Percentiles rank a stretch among this genome's conserved stretches.
These are phyloP conservation scores for Lactifluus rugatus DNA, from an alignment of 768 basidiomycete species.

Conservation along the genomic window DNA sequence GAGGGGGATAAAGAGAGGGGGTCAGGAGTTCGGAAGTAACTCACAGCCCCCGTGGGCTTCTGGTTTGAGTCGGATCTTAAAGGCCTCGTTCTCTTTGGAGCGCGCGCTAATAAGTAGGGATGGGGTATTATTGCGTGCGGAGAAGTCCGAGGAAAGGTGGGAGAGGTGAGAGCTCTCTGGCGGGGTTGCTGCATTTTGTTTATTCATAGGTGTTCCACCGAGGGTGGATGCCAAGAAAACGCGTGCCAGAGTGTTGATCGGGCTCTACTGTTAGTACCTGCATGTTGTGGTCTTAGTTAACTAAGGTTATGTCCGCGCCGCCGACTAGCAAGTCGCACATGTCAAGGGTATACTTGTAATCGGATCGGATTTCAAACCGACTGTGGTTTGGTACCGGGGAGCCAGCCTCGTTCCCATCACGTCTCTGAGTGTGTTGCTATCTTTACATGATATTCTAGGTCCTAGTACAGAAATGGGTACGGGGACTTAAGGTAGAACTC, in stretches of 20 bases:
- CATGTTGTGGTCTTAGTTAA: neutral
- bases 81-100: neutral
- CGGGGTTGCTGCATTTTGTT: neutral
- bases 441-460: neutral
- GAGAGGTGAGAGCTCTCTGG: neutral
- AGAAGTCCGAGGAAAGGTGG: neutral
- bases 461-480: neutral
- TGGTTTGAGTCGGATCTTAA: neutral
- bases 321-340: neutral
- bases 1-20: neutral
- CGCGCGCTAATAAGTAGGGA: slow-evolving; percentile 1
- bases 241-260: neutral
- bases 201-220: too few relatives aligned
- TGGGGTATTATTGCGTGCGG: neutral
- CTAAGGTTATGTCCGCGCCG: neutral
- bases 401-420: neutral
- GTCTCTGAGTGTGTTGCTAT: neutral
- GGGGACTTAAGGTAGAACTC: neutral
- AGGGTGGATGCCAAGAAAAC: neutral
- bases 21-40: neutral
- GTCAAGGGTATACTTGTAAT: slow-evolving; percentile 3
- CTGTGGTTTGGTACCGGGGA: neutral
- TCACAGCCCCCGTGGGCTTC: neutral
- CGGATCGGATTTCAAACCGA: slow-evolving; percentile 3
- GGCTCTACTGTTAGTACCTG: neutral